These are phyloP conservation scores for Phytophthora aleatoria DNA, from an alignment of 352 stramenopile species.

Conservation along the genomic window DNA sequence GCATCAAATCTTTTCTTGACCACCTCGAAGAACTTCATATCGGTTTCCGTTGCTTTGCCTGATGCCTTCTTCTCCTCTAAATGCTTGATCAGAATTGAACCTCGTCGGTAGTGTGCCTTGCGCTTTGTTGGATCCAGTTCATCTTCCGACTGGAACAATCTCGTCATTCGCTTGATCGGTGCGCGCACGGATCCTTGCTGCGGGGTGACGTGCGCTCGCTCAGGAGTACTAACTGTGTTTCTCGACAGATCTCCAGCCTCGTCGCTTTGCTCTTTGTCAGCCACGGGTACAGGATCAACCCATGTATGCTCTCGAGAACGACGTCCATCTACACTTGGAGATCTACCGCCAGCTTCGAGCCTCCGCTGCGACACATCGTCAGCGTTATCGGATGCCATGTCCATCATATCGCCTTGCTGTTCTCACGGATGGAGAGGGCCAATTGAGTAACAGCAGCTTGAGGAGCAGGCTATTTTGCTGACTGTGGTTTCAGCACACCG, in stretches of 20 bases:
- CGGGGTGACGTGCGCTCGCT: neutral
- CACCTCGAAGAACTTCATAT: conserved; percentile 85
- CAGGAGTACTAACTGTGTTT: conserved; percentile 16
- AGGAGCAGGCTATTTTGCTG: conserved; percentile 2
- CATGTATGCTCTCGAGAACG: conserved; percentile 19
- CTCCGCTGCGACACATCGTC: conserved; percentile 25
- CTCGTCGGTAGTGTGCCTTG: conserved; percentile 66
- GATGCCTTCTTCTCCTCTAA: conserved; percentile 68
- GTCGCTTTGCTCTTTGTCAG: conserved; percentile 2
- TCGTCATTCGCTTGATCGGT: conserved; percentile 46
- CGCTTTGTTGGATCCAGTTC: conserved; percentile 43
- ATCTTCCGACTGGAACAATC: conserved; percentile 45
- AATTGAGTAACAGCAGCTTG: conserved; percentile 5
- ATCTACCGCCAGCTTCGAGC: conserved; percentile 12
- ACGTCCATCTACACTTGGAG: conserved; percentile 3
- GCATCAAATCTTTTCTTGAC: conserved; percentile 74
- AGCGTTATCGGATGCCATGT: conserved; percentile 41
- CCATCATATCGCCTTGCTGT: conserved; percentile 47
- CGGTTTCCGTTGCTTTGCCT: conserved; percentile 63
- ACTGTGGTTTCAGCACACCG: conserved; percentile 17
- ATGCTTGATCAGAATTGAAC: conserved; percentile 75
- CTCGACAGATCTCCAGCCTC: conserved; percentile 3
- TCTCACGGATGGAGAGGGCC: neutral
- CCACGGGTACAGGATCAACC: conserved; percentile 12
- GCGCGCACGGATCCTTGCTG: conserved; percentile 34